Base-by-base conservation (phyloP, 441 rosid species). In the Gossypium trilobum region DNA sequence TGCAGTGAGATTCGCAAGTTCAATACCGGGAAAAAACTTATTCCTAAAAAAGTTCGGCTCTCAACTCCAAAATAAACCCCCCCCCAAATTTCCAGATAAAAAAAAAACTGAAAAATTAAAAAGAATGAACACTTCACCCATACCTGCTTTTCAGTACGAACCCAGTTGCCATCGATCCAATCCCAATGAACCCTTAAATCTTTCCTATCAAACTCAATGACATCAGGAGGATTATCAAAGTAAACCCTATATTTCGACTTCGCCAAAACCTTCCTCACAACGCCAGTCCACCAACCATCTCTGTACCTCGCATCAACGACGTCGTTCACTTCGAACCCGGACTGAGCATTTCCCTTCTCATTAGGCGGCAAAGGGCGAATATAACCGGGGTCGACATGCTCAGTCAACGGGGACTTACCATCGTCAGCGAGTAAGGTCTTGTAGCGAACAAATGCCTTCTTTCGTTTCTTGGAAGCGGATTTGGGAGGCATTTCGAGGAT, bases 271-370 rank as follows among this genome's bases (percentile, higher is more conserved):
- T 74, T 74, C 60, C 77, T 71, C 14, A 87, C 83, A 48, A 67
- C 52, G 22, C 87, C 85, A 63, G 70, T 76, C 87, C 79, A 83
- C 90, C 90, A 87, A 10, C 81, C 89, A 51, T 80, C 77, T 54
- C 64, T 62, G 50, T 59, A 65, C 31, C 66, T 75, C 2, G 82
- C 87, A 46, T 87, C 88, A 16, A 87, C 58, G 4, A 74, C 44
- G 16, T 85, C 88, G 64, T 76, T 72, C 39, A 70, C 68, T 77
- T 83, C 76, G 39, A 87, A 85, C 60, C 13, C 75, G 16, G 16
- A 48, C 5, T 74, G 74, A 5, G 57, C 48, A 62, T 23, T 55
- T 33, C 60, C 69, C 36, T 19, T 22, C 54, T 60, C 71, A 1
- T 8, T 58, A 3, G 88, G 86, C 1, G 87, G 90, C 16, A 79